Conservation (phyloP, 208 protist species). For the Giardia duodenalis region DNA sequence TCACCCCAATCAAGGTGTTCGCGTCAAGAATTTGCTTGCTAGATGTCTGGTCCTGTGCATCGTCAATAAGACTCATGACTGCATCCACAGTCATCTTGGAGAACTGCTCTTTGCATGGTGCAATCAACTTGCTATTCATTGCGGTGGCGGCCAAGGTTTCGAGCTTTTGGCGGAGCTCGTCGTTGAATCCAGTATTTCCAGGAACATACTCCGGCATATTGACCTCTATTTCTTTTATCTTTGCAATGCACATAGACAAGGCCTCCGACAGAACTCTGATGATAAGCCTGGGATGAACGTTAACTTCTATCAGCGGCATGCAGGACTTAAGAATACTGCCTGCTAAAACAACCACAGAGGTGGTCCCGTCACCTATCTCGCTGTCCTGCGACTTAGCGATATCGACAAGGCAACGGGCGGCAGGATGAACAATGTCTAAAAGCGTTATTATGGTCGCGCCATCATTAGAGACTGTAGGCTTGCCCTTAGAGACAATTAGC, state of each 20-base stretch:
- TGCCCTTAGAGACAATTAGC: slow-evolving; percentile 63
- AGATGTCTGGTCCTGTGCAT: not conserved
- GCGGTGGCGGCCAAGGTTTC: slow-evolving; percentile 85
- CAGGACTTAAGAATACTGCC: slow-evolving; percentile 87
- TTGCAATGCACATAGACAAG: slow-evolving; percentile 43
- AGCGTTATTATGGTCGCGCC: slow-evolving; percentile 98
- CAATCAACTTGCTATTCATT: slow-evolving; percentile 97
- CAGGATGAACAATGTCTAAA: slow-evolving; percentile 98
- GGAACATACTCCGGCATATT: not conserved
- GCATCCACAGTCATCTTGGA: slow-evolving; percentile 93
- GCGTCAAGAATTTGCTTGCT: not conserved
- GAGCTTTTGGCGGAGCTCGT: slow-evolving; percentile 51
- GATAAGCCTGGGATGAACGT: slow-evolving; percentile 93
- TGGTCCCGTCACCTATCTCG: slow-evolving; percentile 97
- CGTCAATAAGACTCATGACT: slow-evolving; percentile 49
- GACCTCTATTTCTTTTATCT: slow-evolving; percentile 61
- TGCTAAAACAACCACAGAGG: slow-evolving; percentile 93
- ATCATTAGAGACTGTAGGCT: slow-evolving; percentile 93
- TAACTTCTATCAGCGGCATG: slow-evolving; percentile 94
- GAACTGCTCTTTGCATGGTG: slow-evolving; percentile 77
- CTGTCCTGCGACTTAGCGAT: slow-evolving; percentile 83
- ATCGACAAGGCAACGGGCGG: slow-evolving; percentile 90
- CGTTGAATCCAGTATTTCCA: not conserved
- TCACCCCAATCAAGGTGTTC: slow-evolving; percentile 88
- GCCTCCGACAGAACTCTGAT: slow-evolving; percentile 76